phyloP scores from a whole-genome alignment of 2,329 filamentous ascomycete genomes.

The Cadophora gregata region DNA sequence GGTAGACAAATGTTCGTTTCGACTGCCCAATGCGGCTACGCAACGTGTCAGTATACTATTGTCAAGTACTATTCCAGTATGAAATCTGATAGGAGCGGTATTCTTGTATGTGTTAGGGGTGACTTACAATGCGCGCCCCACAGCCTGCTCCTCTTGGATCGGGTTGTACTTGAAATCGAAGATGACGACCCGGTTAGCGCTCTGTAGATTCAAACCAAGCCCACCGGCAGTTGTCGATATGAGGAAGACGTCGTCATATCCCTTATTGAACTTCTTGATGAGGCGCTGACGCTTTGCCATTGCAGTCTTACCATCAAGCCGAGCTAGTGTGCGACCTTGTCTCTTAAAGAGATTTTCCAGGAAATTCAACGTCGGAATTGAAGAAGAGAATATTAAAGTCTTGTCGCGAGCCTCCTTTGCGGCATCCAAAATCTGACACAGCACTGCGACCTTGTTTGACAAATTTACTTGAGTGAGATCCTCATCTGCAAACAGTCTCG shows the following conservation, averaged over 20 bases:
- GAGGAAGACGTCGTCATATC: conserved; percentile 66
- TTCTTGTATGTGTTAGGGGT: not conserved
- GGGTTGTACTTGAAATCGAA: conserved; percentile 87
- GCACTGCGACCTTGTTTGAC: conserved; percentile 72
- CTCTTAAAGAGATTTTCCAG: conserved; percentile 62
- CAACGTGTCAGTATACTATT: not conserved
- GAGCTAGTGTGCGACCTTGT: conserved; percentile 45
- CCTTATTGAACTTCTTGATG: conserved; percentile 72
- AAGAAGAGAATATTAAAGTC: conserved; percentile 81
- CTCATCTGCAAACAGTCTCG: conserved; percentile 47
- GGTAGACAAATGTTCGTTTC: conserved; percentile 85
- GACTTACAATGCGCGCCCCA: conserved; percentile 74
- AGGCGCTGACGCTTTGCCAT: conserved; percentile 63
- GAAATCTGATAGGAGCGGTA: no score
- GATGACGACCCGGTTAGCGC: conserved; percentile 85
- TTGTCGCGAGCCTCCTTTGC: conserved; percentile 70
- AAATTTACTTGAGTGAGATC: conserved; percentile 52
- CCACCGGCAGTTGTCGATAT: conserved; percentile 87
- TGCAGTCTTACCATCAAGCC: conserved; percentile 69
- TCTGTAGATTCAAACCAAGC: conserved; percentile 80
- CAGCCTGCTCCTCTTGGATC: conserved; percentile 81
- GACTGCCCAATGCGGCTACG: conserved; percentile 73
- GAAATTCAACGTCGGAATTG: conserved; percentile 71
- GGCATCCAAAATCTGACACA: conserved; percentile 73
- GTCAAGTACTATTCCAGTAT: not conserved